phyloP scores from a whole-genome alignment of 1,284 basidiomycete genomes.

The Rhodofomes roseus region DNA sequence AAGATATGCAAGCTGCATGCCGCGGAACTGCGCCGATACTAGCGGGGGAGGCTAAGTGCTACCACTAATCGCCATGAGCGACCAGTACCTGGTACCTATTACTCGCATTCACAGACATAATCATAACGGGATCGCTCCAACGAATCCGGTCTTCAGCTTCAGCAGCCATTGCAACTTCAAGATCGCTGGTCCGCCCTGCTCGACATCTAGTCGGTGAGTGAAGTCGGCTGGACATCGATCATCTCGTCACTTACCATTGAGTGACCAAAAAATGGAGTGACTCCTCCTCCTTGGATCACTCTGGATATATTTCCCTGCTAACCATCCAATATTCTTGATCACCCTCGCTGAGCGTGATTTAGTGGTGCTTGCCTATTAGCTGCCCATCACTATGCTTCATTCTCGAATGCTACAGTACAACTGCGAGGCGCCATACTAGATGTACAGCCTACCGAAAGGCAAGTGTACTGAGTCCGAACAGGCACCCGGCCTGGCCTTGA shows the following conservation, averaged over 20 bases:
- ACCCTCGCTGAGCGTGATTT: no score
- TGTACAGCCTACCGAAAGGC: no score
- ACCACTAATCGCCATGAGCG: background rate
- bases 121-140: slow-evolving; percentile 40
- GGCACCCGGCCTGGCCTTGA: no score
- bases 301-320: slow-evolving; percentile 37
- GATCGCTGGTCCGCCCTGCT: slow-evolving; percentile 47
- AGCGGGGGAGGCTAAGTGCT: background rate
- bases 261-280: slow-evolving; percentile 53
- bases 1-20: slow-evolving; percentile 44
- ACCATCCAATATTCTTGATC: no score
- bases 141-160: slow-evolving; percentile 36
- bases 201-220: no score
- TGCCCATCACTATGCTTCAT: no score
- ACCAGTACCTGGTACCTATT: no score
- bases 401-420: no score
- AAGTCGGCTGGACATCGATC: no score
- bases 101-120: slow-evolving; percentile 44
- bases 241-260: slow-evolving; percentile 37
- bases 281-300: slow-evolving; percentile 38
- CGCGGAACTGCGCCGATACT: slow-evolving; percentile 49
- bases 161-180: slow-evolving; percentile 44
- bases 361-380: no score
- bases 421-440: no score
- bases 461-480: no score